These are phyloP conservation scores for Daldinia vernicosa DNA, from an alignment of 495 filamentous ascomycete genomes.

Conservation along the genomic window DNA sequence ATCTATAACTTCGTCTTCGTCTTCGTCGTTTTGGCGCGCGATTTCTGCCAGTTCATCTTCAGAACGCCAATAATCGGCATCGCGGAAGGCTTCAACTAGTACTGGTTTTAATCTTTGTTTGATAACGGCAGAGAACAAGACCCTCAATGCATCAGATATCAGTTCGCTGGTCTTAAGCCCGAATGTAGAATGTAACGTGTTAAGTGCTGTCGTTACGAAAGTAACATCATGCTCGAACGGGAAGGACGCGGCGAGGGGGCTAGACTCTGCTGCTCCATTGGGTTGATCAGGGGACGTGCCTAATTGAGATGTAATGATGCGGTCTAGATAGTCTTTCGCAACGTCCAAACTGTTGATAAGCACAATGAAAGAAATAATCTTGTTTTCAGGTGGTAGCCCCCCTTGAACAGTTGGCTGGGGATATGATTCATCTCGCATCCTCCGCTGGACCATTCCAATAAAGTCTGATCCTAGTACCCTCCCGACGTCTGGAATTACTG, in stretches of 20 bases:
- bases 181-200: constrained; percentile 74
- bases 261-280: constrained; percentile 38
- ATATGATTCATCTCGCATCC: constrained; percentile 95
- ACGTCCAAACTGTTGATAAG: constrained; percentile 95
- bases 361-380: constrained; percentile 84
- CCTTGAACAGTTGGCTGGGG: constrained; percentile 79
- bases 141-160: constrained; percentile 79
- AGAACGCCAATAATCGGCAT: constrained; percentile 78
- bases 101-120: constrained; percentile 87
- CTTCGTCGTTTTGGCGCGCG: constrained; percentile 59
- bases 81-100: constrained; percentile 87
- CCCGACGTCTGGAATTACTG: constrained; percentile 80
- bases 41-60: constrained; percentile 62
- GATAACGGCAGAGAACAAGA: constrained; percentile 86
- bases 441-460: constrained; percentile 94
- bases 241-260: constrained; percentile 70
- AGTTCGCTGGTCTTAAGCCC: constrained; percentile 80
- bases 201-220: constrained; percentile 71
- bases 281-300: constrained; percentile 52
- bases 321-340: constrained; percentile 84
- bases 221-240: constrained; percentile 77
- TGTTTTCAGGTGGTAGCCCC: constrained; percentile 81
- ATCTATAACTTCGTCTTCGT: constrained; percentile 61
- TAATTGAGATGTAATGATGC: constrained; percentile 78
- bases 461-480: constrained; percentile 93